A percentile compares a stretch with the other conserved stretches of the same genome.
Evolutionary conservation across 441 rosid species (phyloP).

Genomic region (Euphorbia corollata): DNA sequence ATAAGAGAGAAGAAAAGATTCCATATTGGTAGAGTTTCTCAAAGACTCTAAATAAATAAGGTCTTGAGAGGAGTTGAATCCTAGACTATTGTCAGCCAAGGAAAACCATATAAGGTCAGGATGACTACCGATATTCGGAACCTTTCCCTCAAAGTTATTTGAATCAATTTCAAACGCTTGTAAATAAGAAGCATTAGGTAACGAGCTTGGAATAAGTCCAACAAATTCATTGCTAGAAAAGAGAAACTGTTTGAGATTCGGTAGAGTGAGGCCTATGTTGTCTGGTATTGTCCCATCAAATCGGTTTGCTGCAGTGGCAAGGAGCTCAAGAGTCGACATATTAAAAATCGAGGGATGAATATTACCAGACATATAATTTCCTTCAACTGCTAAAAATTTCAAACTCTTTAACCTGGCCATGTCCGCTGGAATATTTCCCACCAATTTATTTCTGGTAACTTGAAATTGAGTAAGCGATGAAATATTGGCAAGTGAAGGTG

Average conservation of each 20-base stretch:
- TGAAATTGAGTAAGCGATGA: neutral
- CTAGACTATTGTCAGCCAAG: neutral
- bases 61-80: neutral
- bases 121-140: too few relatives aligned
- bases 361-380: neutral
- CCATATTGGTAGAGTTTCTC: slow-evolving; percentile 1
- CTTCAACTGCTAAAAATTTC: neutral
- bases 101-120: too few relatives aligned
- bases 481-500: neutral
- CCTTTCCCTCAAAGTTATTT: neutral
- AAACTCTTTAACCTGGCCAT: neutral
- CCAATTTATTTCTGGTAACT: neutral
- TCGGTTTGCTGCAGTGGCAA: neutral
- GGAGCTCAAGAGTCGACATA: neutral
- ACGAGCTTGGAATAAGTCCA: neutral
- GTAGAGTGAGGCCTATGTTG: slow-evolving; percentile 7
- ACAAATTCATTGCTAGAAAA: neutral
- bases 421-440: neutral
- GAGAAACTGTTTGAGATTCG: neutral
- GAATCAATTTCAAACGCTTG: too few relatives aligned
- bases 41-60: neutral
- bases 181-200: slow-evolving; percentile 1
- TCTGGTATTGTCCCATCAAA: neutral
- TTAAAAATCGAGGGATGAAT: slow-evolving; percentile 6
- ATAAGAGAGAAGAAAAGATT: too few relatives aligned